A percentile compares a stretch with the other conserved stretches of the same genome.
phyloP scores from a whole-genome alignment of 108 stramenopile species.

The Aurantiochytrium sp. region DNA sequence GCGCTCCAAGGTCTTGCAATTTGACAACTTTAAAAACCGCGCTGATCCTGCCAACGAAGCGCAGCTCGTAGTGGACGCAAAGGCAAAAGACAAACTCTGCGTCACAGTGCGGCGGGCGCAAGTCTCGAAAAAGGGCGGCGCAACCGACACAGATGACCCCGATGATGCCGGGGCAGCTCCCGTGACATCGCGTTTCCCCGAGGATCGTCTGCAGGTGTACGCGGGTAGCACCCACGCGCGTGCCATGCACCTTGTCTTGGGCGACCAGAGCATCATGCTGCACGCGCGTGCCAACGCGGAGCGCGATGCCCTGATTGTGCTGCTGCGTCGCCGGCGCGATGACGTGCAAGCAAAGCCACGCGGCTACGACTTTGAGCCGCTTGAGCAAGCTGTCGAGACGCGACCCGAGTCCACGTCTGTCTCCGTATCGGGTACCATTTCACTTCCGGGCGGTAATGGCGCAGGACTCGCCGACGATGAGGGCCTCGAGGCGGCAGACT shows the following conservation, averaged over 20 bases:
- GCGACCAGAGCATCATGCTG: neutral
- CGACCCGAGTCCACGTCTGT: neutral
- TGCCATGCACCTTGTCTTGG: neutral
- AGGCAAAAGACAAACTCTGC: neutral
- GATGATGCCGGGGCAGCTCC: neutral
- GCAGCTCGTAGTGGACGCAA: neutral
- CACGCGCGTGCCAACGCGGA: neutral
- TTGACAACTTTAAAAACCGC: neutral
- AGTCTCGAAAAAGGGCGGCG: neutral
- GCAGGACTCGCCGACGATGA: neutral
- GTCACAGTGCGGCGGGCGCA: neutral
- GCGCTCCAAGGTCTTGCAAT: neutral
- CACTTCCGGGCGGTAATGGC: neutral
- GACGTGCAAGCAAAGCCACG: neutral
- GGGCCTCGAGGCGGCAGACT: neutral
- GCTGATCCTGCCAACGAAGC: neutral
- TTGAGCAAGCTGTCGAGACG: neutral
- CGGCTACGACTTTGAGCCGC: neutral
- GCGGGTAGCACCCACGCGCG: neutral
- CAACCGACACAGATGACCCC: neutral
- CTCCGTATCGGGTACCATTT: neutral
- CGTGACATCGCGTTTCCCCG: neutral
- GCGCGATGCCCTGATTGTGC: neutral
- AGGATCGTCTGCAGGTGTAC: neutral
- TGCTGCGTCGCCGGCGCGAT: neutral